A percentile compares a stretch with the other conserved stretches of the same genome.
Evolutionary conservation across 2,329 filamentous ascomycete genomes (phyloP).

Genomic region (Fusarium heterosporum): DNA sequence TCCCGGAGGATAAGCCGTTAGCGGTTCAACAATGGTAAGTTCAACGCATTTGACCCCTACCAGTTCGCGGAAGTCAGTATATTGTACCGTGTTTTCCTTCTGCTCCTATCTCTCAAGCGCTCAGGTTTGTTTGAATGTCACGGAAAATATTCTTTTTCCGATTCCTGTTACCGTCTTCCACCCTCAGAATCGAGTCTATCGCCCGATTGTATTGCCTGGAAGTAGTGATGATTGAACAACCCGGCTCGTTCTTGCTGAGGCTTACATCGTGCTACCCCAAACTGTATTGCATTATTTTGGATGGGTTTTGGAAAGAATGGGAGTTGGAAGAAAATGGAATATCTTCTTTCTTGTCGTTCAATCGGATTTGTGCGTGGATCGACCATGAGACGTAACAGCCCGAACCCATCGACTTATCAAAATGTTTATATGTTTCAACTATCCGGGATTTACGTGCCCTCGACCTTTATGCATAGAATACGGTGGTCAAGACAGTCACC

Average conservation of each 20-base stretch:
- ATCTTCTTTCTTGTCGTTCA: background rate
- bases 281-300: background rate
- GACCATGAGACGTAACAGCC: background rate
- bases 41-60: background rate
- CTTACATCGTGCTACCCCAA: conserved; percentile 27
- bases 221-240: conserved; percentile 7
- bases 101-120: background rate
- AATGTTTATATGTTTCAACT: background rate
- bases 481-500: background rate
- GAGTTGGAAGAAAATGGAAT: background rate
- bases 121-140: background rate
- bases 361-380: background rate
- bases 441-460: background rate
- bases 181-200: conserved; percentile 13
- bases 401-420: background rate
- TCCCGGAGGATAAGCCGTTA: conserved; percentile 80
- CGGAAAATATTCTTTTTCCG: background rate
- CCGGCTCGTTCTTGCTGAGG: conserved; percentile 3
- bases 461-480: conserved; percentile 1
- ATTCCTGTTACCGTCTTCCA: background rate
- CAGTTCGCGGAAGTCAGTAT: background rate
- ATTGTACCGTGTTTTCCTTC: background rate
- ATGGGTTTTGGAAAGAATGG: background rate
- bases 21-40: conserved; percentile 91
- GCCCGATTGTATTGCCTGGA: background rate